Evolutionary conservation across 2,329 filamentous ascomycete species (phyloP).

Genomic region (Stromatinia cepivora): DNA sequence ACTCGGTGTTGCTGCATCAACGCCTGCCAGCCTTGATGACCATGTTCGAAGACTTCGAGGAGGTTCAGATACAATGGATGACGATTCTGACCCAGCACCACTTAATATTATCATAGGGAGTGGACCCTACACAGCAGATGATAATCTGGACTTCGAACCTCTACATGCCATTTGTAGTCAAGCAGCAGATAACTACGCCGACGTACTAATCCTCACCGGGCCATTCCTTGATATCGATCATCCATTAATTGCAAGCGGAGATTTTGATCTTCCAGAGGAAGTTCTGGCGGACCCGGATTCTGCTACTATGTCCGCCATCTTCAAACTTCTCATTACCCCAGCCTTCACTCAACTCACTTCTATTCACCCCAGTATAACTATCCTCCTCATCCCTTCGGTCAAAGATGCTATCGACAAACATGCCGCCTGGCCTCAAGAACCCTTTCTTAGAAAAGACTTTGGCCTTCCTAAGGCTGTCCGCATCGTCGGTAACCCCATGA

Average conservation of each 20-base stretch:
- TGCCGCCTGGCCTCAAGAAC: slow-evolving; percentile 82
- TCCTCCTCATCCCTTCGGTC: slow-evolving; percentile 79
- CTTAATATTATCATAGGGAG: slow-evolving; percentile 76
- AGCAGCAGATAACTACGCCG: slow-evolving; percentile 72
- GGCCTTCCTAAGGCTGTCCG: slow-evolving; percentile 75
- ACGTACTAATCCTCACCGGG: slow-evolving; percentile 76
- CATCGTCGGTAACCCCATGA: slow-evolving; percentile 88
- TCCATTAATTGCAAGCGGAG: slow-evolving; percentile 77
- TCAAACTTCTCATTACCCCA: slow-evolving; percentile 75
- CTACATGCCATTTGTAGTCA: slow-evolving; percentile 77
- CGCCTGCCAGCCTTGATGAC: slow-evolving; percentile 61
- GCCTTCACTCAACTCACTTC: slow-evolving; percentile 69
- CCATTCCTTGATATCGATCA: slow-evolving; percentile 93
- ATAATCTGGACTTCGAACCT: slow-evolving; percentile 87
- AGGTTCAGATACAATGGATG: slow-evolving; percentile 62
- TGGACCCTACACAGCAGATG: slow-evolving; percentile 89
- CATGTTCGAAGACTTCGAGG: slow-evolving; percentile 70
- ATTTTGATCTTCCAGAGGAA: slow-evolving; percentile 73
- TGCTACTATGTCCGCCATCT: slow-evolving; percentile 77
- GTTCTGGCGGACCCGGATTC: slow-evolving; percentile 71
- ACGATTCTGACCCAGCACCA: slow-evolving; percentile 60
- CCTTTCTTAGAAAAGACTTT: slow-evolving; percentile 67
- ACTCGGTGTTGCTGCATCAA: slow-evolving; percentile 71
- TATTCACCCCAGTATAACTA: slow-evolving; percentile 74
- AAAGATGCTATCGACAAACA: slow-evolving; percentile 81